Base-by-base conservation (phyloP, 768 basidiomycete genomes). In the Podaxis sp. region DNA sequence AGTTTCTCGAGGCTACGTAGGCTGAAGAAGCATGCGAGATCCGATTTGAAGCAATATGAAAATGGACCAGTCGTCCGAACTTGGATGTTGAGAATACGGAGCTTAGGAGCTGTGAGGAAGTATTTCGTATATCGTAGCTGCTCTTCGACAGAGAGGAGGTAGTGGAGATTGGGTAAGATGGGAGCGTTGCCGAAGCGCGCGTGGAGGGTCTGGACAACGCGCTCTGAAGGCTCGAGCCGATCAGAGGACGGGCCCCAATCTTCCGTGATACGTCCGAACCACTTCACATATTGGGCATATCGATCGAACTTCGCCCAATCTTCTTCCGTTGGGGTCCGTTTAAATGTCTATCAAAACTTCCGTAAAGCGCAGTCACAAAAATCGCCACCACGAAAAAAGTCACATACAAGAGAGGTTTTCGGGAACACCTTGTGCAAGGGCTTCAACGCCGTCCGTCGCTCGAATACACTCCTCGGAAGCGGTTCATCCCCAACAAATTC, bases 231-330 rank as follows among this genome's bases (percentile, higher is more conserved):
- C 20, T 38, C 38, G 2, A 56, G 20, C 20, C 54, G 38, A 30
- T 56, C 54, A 40, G 54, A 24, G 12, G 54, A 56, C 20, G 54
- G 54, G 1, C 54, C 54, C 54, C 54, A 56, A 22, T 56, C 54
- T 17, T 56, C 54, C 5, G 54, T 56, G n/a, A 56, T 40, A 15
- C 54, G 54, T 5, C 54, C 54, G 13, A 56, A 56, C 33, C 54
- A 40, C 33, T 56, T 37, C 4, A 56, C 54, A 40, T 56, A 56
- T 28, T 22, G 26, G 17, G 54, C 54, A 24, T 56, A 56, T 12
- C 54, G 54, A 38, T 56, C 38, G 5, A 56, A 56, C 37, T 22
- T 37, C 2, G 3, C 54, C 54, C 54, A 56, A 26, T 56, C 54
- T 56, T 41, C 12, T 26, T 56, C 54, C 20, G 54, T 56, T 4